Conservation (phyloP, 331 rosid species). For the Arachis monticola region DNA sequence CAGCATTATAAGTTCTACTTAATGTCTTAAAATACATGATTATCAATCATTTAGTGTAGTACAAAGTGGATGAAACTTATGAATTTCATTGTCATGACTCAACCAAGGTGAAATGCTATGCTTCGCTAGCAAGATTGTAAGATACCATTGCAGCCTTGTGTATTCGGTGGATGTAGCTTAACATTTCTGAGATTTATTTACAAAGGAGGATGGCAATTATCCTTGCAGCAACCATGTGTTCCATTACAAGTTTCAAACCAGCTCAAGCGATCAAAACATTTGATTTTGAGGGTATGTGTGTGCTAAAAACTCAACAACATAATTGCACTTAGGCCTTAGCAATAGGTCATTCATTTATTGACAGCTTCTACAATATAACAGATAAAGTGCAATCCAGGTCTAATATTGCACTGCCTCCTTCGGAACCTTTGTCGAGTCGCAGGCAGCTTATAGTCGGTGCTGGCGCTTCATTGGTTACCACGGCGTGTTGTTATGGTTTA, state of each 20-base stretch:
- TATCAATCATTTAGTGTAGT: too few species aligned
- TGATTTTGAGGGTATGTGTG: too few species aligned
- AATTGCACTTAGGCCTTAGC: neutral
- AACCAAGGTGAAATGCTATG: constrained; percentile 23
- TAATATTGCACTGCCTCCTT: constrained; percentile 47
- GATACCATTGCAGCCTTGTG: constrained; percentile 15
- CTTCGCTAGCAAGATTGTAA: constrained; percentile 35
- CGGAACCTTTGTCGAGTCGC: constrained; percentile 54
- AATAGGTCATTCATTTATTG: constrained; percentile 39
- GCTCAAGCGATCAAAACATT: too few species aligned
- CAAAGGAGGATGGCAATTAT: too few species aligned
- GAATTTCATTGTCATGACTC: constrained; percentile 8
- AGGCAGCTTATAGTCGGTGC: constrained; percentile 48
- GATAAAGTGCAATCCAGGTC: constrained; percentile 61
- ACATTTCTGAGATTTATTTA: neutral
- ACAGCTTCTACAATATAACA: constrained; percentile 57
- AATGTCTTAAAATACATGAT: too few species aligned
- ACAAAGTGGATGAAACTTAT: neutral
- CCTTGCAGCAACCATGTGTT: too few species aligned
- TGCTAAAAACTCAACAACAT: neutral
- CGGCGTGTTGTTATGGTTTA: constrained; percentile 51
- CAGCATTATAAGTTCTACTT: too few species aligned
- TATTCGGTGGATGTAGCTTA: constrained; percentile 33
- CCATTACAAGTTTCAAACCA: too few species aligned
- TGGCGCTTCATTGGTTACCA: constrained; percentile 49